These are phyloP conservation scores for Claviceps paspali DNA, from an alignment of 2,329 filamentous ascomycete species.

Conservation along the genomic window DNA sequence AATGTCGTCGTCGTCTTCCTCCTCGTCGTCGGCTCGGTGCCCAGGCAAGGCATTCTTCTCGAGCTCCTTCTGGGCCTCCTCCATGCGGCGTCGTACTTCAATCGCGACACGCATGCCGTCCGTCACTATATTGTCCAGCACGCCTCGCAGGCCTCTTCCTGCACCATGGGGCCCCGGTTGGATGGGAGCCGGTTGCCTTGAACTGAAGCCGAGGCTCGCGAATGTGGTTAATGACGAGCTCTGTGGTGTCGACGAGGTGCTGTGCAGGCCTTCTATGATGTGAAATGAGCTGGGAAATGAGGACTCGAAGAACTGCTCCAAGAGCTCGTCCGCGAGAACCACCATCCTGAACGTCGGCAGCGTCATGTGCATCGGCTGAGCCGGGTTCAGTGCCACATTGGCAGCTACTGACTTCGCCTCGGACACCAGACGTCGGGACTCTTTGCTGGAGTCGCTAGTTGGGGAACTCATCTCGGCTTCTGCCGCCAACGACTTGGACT, in stretches of 20 bases:
- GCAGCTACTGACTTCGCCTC: constrained; percentile 60
- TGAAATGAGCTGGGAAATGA: constrained; percentile 90
- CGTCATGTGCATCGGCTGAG: constrained; percentile 87
- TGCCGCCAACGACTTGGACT: constrained; percentile 24
- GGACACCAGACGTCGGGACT: constrained; percentile 27
- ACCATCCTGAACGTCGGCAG: constrained; percentile 98
- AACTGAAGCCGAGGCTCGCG: constrained; percentile 49
- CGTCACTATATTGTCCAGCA: constrained; percentile 92
- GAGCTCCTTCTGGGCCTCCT: constrained; percentile 84
- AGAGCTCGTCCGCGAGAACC: constrained; percentile 82
- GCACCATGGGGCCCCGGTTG: constrained; percentile 26
- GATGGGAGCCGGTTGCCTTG: constrained; percentile 23
- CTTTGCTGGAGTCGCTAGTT: constrained; percentile 6
- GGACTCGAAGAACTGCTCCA: constrained; percentile 95
- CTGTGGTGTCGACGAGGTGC: constrained; percentile 14
- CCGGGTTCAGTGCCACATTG: constrained; percentile 82
- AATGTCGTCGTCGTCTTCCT: constrained; percentile 47
- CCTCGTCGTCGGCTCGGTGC: constrained; percentile 52
- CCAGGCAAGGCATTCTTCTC: constrained; percentile 63
- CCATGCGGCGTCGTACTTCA: constrained; percentile 83
- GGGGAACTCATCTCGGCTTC: constrained; percentile 10
- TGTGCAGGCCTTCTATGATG: constrained; percentile 50
- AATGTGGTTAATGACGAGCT: constrained; percentile 70
- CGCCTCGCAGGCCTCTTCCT: constrained; percentile 70
- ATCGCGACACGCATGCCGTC: constrained; percentile 93